phyloP scores from a whole-genome alignment of 1,284 basidiomycete genomes.

The Mrakiaceae sp. region DNA sequence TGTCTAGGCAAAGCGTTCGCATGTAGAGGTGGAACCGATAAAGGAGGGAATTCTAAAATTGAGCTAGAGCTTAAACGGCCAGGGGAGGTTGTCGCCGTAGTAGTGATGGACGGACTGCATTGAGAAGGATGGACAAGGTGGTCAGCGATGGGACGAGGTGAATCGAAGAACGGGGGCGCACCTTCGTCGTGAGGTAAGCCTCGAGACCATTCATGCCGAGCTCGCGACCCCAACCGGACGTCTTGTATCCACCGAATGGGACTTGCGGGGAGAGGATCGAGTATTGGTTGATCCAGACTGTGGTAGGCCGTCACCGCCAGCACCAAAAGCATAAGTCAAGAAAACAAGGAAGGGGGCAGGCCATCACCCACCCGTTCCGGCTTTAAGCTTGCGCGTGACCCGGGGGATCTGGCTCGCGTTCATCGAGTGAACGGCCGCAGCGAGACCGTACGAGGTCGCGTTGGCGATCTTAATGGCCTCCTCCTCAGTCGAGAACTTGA shows the following conservation, averaged over 20 bases:
- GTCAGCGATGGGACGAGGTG: neutral
- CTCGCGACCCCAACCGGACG: neutral
- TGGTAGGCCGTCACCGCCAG: slow-evolving; percentile 1
- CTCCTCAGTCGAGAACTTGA: slow-evolving; percentile 35
- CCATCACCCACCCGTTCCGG: slow-evolving; percentile 42
- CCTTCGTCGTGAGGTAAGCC: neutral
- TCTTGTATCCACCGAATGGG: slow-evolving; percentile 19
- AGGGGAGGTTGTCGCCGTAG: neutral
- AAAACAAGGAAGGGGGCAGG: too few species aligned
- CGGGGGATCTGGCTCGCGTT: slow-evolving; percentile 81
- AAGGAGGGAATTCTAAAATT: too few species aligned
- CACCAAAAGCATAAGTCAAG: neutral
- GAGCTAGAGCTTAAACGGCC: slow-evolving; percentile 1
- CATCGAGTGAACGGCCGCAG: slow-evolving; percentile 75
- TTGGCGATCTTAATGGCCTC: slow-evolving; percentile 60
- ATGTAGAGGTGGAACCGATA: too few species aligned
- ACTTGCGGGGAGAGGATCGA: slow-evolving; percentile 52
- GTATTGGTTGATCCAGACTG: slow-evolving; percentile 80
- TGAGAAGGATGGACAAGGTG: too few species aligned
- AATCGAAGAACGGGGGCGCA: neutral
- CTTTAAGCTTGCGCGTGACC: slow-evolving; percentile 66
- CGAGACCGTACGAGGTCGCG: slow-evolving; percentile 73
- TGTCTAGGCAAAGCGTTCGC: too few species aligned
- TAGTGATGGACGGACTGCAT: neutral
- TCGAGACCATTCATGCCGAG: slow-evolving; percentile 7